Evolutionary conservation across 1,139 yeast species (phyloP).

Genomic region (Pichia sp.): DNA sequence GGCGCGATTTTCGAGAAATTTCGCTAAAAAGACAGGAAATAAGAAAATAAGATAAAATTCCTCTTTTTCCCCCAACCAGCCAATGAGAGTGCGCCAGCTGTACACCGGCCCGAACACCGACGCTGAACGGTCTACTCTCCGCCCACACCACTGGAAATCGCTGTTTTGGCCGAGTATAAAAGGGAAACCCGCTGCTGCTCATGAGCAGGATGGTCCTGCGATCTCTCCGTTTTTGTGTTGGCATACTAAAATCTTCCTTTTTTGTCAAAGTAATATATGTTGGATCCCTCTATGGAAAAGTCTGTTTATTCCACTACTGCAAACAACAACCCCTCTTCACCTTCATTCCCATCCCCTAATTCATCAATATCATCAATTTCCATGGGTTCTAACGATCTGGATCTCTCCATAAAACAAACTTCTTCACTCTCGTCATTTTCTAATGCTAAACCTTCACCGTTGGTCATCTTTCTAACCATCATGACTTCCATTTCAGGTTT

Average conservation of each 20-base stretch:
- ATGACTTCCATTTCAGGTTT: conserved; percentile 89
- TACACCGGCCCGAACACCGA: background rate
- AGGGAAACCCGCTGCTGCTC: background rate
- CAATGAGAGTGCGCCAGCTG: background rate
- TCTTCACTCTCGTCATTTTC: conserved; percentile 26
- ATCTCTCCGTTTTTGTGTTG: too few relatives aligned
- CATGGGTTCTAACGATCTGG: background rate
- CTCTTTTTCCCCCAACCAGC: background rate
- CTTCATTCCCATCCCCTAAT: background rate
- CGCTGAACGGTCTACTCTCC: background rate
- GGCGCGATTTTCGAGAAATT: too few relatives aligned
- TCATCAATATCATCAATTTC: background rate
- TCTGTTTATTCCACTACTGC: background rate
- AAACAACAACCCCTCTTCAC: too few relatives aligned
- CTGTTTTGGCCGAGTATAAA: background rate
- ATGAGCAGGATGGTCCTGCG: background rate
- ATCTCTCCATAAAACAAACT: conserved; percentile 4
- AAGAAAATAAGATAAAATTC: too few relatives aligned
- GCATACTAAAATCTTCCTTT: background rate
- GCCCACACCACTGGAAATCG: background rate
- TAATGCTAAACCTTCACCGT: conserved; percentile 48
- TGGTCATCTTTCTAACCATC: conserved; percentile 64
- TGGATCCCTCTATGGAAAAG: background rate
- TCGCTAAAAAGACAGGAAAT: too few relatives aligned
- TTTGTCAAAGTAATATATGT: background rate